phyloP scores from a whole-genome alignment of 257 asterid genomes.

The Eucommia ulmoides region DNA sequence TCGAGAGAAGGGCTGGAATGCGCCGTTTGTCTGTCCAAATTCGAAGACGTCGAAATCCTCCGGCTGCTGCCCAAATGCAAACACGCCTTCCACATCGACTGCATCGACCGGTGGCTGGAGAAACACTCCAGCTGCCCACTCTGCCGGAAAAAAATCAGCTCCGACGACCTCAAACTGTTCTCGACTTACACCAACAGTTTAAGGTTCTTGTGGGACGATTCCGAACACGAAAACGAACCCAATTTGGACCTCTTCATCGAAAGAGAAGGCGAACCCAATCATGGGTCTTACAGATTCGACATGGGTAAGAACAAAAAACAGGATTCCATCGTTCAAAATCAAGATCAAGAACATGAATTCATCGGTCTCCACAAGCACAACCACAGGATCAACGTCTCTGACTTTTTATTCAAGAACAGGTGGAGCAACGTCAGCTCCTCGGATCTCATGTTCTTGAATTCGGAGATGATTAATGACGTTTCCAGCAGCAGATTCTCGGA shows the following conservation, averaged over 20 bases:
- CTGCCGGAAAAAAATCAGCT: slow-evolving; percentile 24
- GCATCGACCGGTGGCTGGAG: slow-evolving; percentile 43
- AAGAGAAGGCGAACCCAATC: slow-evolving; percentile 11
- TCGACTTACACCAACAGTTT: slow-evolving; percentile 19
- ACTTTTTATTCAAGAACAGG: slow-evolving; percentile 37
- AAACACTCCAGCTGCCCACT: slow-evolving; percentile 47
- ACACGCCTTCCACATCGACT: slow-evolving; percentile 40
- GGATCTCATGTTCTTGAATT: slow-evolving; percentile 34
- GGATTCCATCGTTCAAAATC: no score
- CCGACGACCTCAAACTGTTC: slow-evolving; percentile 16
- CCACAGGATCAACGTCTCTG: slow-evolving; percentile 44
- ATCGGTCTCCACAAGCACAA: slow-evolving; percentile 17
- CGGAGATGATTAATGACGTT: background rate
- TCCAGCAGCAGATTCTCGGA: background rate
- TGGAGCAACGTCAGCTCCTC: slow-evolving; percentile 67
- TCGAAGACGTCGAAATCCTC: slow-evolving; percentile 30
- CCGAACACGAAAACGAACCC: slow-evolving; percentile 16
- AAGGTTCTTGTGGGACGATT: slow-evolving; percentile 1
- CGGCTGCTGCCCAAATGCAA: slow-evolving; percentile 40
- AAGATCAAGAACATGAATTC: slow-evolving; percentile 4
- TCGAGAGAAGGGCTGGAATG: slow-evolving; percentile 41
- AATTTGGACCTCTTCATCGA: slow-evolving; percentile 16
- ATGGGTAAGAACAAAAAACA: no score
- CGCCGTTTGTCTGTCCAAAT: slow-evolving; percentile 32
- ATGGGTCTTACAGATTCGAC: slow-evolving; percentile 21